These are phyloP conservation scores for Aquilaria sinensis DNA, from an alignment of 345 rosid species.

Conservation along the genomic window DNA sequence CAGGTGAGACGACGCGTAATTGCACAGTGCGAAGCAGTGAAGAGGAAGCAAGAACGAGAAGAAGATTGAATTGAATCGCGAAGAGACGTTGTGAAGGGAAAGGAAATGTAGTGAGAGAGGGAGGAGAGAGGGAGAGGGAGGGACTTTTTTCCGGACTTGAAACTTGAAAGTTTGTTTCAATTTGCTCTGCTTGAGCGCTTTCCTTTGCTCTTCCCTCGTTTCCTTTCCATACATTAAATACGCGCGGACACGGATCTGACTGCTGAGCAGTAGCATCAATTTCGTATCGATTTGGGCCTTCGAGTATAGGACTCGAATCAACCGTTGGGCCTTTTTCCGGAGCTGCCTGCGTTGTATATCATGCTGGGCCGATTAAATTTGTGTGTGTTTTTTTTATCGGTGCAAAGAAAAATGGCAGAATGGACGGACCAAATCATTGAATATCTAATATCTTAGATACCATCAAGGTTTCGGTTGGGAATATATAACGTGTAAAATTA, in stretches of 20 bases:
- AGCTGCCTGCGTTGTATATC: no score
- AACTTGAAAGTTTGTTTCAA: conserved; percentile 1
- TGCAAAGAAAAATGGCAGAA: no score
- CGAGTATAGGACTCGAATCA: neutral
- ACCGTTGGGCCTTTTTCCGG: neutral
- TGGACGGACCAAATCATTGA: no score
- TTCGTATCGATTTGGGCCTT: neutral
- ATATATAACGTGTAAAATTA: no score
- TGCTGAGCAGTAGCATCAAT: neutral
- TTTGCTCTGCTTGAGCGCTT: neutral
- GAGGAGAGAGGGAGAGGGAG: neutral
- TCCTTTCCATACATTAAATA: neutral
- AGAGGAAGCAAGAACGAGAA: neutral
- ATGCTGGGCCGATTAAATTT: no score
- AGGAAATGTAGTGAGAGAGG: neutral
- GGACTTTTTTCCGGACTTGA: conserved; percentile 7
- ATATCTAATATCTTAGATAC: no score
- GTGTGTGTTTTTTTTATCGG: no score
- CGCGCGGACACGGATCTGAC: no score
- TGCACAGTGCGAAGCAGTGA: neutral
- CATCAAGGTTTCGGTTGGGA: no score
- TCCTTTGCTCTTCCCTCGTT: neutral
- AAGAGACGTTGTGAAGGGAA: neutral
- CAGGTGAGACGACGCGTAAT: neutral
- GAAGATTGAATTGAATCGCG: neutral